These are phyloP conservation scores for Termitomyces sp. DNA, from an alignment of 768 basidiomycete species.

Conservation along the genomic window DNA sequence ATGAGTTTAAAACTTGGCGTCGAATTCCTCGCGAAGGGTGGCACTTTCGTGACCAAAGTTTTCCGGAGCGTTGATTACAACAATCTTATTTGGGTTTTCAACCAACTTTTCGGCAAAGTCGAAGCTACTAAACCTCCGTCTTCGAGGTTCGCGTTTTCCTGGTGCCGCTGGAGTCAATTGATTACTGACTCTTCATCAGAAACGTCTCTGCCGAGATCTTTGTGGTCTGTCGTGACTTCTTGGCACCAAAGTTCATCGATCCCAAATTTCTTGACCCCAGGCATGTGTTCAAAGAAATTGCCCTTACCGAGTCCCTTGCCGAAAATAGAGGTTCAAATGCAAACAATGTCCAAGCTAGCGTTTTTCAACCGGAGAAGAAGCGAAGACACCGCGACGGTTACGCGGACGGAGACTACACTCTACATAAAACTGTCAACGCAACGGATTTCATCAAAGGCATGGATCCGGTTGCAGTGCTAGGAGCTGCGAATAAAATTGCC, in stretches of 20 bases:
- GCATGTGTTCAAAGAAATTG: slow-evolving; percentile 94
- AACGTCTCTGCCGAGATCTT: slow-evolving; percentile 99
- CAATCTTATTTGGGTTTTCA: slow-evolving; percentile 98
- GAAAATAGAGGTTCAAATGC: slow-evolving; percentile 49
- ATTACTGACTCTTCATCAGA: slow-evolving; percentile 34
- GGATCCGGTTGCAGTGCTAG: slow-evolving; percentile 79
- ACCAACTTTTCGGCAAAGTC: slow-evolving; percentile 91
- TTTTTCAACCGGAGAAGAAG: slow-evolving; percentile 98
- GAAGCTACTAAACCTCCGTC: slow-evolving; percentile 99
- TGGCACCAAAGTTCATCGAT: slow-evolving; percentile 93
- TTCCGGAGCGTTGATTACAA: slow-evolving; percentile 99
- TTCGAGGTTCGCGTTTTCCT: slow-evolving; percentile 57
- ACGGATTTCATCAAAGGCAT: slow-evolving; percentile 60
- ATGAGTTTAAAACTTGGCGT: slow-evolving; percentile 94
- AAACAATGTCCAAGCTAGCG: slow-evolving; percentile 77
- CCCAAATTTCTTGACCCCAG: slow-evolving; percentile 97
- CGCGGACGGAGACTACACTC: slow-evolving; percentile 87
- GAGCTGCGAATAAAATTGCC: slow-evolving; percentile 68
- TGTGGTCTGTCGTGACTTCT: slow-evolving; percentile 93
- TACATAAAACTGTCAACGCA: slow-evolving; percentile 72
- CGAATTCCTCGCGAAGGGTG: slow-evolving; percentile 89
- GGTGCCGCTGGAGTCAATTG: neutral
- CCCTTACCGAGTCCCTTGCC: slow-evolving; percentile 34
- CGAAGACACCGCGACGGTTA: slow-evolving; percentile 91
- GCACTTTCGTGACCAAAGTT: slow-evolving; percentile 96